Conservation (phyloP, 108 stramenopile genomes). For the Asterionellopsis glacialis region DNA sequence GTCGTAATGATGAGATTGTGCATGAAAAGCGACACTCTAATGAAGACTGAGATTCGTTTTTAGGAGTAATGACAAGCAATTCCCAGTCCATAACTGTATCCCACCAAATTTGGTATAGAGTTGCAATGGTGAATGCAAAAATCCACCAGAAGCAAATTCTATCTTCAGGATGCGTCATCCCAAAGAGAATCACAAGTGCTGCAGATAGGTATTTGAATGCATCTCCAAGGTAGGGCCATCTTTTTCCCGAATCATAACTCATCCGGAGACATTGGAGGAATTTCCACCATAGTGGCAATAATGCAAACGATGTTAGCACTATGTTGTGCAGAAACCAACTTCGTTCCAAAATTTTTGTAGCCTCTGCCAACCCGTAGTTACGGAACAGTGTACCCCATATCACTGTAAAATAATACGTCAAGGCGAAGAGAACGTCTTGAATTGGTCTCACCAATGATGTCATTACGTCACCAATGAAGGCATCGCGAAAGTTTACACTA, state of each 20-base stretch:
- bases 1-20: slow-evolving; percentile 42
- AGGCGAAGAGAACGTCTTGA: slow-evolving; percentile 74
- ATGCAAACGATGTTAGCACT: slow-evolving; percentile 64
- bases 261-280: slow-evolving; percentile 82
- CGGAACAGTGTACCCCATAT: slow-evolving; percentile 57
- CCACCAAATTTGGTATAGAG: slow-evolving; percentile 84
- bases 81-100: slow-evolving; percentile 87
- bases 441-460: slow-evolving; percentile 78
- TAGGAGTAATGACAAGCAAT: slow-evolving; percentile 56
- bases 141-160: slow-evolving; percentile 57
- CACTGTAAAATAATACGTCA: slow-evolving; percentile 66
- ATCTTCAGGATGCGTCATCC: slow-evolving; percentile 81
- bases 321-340: slow-evolving; percentile 77
- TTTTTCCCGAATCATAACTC: slow-evolving; percentile 63
- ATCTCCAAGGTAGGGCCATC: slow-evolving; percentile 87
- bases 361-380: slow-evolving; percentile 50
- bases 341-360: slow-evolving; percentile 48
- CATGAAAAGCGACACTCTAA: slow-evolving; percentile 8
- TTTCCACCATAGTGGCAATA: slow-evolving; percentile 68
- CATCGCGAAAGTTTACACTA: slow-evolving; percentile 68
- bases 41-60: slow-evolving; percentile 18
- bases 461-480: slow-evolving; percentile 72
- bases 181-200: slow-evolving; percentile 73
- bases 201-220: slow-evolving; percentile 78
- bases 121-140: slow-evolving; percentile 38